Evolutionary conservation across 352 stramenopile species (phyloP).

Genomic region (Thalassiosira pacifica): DNA sequence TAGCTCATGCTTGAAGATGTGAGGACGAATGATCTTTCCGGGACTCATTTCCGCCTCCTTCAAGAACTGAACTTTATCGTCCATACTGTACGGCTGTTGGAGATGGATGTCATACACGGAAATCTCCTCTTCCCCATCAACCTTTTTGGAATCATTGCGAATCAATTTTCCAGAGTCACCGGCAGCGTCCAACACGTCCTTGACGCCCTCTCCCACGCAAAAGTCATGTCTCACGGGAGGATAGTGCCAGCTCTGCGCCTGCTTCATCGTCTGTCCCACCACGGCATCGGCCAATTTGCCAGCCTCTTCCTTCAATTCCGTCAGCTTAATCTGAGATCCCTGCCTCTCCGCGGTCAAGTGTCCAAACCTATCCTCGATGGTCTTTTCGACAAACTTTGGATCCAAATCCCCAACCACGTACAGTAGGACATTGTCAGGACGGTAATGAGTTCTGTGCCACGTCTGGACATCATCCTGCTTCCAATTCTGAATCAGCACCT

Average conservation of each 20-base stretch:
- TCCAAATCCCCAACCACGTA: conserved; percentile 90
- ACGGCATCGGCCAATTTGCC: conserved; percentile 76
- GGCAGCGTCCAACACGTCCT: conserved; percentile 58
- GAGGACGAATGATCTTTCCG: conserved; percentile 80
- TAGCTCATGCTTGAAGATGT: conserved; percentile 89
- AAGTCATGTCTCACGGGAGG: conserved; percentile 90
- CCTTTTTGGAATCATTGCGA: conserved; percentile 60
- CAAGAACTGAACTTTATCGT: conserved; percentile 85
- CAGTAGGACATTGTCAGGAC: conserved; percentile 90
- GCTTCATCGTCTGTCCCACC: conserved; percentile 84
- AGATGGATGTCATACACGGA: conserved; percentile 83
- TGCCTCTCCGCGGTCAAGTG: conserved; percentile 85
- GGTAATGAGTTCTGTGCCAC: conserved; percentile 90
- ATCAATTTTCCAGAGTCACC: conserved; percentile 49
- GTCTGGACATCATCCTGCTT: conserved; percentile 88
- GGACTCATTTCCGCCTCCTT: conserved; percentile 71
- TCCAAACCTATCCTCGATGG: conserved; percentile 89
- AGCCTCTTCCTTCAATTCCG: conserved; percentile 71
- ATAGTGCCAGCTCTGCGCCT: conserved; percentile 89
- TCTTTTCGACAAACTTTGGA: conserved; percentile 80
- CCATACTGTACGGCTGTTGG: conserved; percentile 77
- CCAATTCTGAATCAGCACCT: conserved; percentile 87
- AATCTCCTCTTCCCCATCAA: conserved; percentile 22
- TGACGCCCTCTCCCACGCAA: conserved; percentile 73
- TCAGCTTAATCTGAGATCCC: conserved; percentile 77